Evolutionary conservation across 1,284 basidiomycete species (phyloP), one percentile per base, ranked within the genome.

Genomic region (Agaricales sp.): DNA sequence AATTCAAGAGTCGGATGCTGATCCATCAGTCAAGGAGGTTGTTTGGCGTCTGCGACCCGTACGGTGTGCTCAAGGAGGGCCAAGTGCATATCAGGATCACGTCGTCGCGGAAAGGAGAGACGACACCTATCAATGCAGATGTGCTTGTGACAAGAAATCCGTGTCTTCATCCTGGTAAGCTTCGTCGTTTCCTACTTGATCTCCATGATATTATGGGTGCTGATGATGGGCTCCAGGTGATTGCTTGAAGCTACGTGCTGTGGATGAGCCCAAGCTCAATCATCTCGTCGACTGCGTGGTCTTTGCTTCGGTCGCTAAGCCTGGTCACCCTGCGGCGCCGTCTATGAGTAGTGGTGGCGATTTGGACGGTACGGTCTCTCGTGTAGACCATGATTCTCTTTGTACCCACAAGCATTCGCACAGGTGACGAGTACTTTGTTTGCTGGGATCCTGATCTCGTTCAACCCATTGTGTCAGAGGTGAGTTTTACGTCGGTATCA

Each of bases 301-400:
- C 1, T 83, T 83, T 54, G 73, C 81, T 1, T 71, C 73, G 1
- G 73, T 75, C 14, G 74, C 73, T 1, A 61, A 63, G 25, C 72
- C 73, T n/a, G 80, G 78, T 12, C 73, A 71, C 30, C 71, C 77
- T 46, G 70, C 80, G 16, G 80, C 80, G 4, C 79, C 80, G 6
- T 74, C 79, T 0, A 82, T 82, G 79, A 80, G 75, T 45, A 81
- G 78, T 46, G 80, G 80, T 3, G 80, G 80, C 18, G 78, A 81
- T 57, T 64, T 80, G 14, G 78, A 79, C 60, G 71, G 73, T 76
- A 53, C n/a, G 52, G 59, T 51, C 11, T 19, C 2, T 18, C 2
- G 4, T 30, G n/a, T 35, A 43, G 4, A 39, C 25, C 30, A 26
- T 25, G 11, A 20, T 41, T 47, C 20, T 18, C 44, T 50, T 37